These are phyloP conservation scores for Termitomyces sp. DNA, from an alignment of 768 basidiomycete species.

Conservation along the genomic window DNA sequence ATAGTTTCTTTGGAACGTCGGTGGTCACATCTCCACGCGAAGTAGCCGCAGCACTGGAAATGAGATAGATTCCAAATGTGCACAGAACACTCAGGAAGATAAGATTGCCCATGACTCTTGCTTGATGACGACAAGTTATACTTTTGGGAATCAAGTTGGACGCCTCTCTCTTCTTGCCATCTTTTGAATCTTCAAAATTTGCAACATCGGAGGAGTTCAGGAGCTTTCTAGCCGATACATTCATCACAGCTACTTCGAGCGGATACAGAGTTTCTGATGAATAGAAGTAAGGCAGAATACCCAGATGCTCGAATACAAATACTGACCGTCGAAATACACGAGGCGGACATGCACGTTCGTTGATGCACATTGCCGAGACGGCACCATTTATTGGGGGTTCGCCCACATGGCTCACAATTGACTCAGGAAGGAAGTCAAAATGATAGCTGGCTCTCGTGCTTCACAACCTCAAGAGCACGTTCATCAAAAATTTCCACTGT, in stretches of 20 bases:
- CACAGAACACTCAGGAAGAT: slow-evolving; percentile 6
- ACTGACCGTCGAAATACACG: not conserved
- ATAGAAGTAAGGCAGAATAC: not conserved
- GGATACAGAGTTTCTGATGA: not conserved
- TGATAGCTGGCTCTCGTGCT: not conserved
- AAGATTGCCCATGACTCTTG: slow-evolving; percentile 3
- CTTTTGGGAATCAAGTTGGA: not conserved
- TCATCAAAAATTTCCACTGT: not conserved
- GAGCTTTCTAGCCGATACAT: not conserved
- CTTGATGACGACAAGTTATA: not conserved
- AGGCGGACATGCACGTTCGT: slow-evolving; percentile 1
- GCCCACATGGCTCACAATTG: not conserved
- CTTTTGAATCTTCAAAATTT: not conserved
- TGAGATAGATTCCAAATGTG: not conserved
- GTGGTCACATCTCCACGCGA: slow-evolving; percentile 6
- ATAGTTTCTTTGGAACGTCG: slow-evolving; percentile 7
- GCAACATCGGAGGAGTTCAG: not conserved
- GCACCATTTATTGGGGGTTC: not conserved
- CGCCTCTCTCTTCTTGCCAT: not conserved
- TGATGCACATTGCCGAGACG: not conserved
- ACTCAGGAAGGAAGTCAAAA: not conserved
- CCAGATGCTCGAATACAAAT: not conserved
- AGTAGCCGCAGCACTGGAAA: not conserved
- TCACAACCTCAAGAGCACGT: not conserved
- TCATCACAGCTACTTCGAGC: not conserved